A percentile compares a stretch with the other conserved stretches of the same genome.
Evolutionary conservation across 331 rosid species (phyloP).

Genomic region (Cydonia oblonga): DNA sequence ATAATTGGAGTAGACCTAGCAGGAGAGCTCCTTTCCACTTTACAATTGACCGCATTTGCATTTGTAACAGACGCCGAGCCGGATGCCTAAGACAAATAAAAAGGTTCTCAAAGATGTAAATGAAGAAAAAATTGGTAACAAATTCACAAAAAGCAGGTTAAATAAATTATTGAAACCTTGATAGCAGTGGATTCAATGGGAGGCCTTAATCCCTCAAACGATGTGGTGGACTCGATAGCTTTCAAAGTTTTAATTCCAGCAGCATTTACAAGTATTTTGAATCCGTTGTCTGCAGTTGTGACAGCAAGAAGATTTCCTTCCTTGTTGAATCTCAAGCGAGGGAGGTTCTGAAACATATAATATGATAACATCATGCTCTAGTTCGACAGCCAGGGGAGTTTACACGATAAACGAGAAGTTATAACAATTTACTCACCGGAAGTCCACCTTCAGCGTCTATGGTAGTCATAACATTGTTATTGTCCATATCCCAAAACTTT

Average conservation of each 20-base stretch:
- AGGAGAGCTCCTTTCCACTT: constrained; percentile 75
- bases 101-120: constrained; percentile 1
- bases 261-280: constrained; percentile 71
- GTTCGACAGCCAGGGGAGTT: not conserved
- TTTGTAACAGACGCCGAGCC: constrained; percentile 42
- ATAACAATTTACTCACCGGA: constrained; percentile 36
- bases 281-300: constrained; percentile 62
- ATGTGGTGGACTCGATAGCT: constrained; percentile 38
- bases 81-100: constrained; percentile 38
- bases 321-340: constrained; percentile 71
- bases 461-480: constrained; percentile 29
- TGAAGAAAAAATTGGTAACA: not conserved
- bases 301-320: constrained; percentile 88
- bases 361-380: constrained; percentile 8
- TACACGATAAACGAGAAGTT: constrained; percentile 8
- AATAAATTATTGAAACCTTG: constrained; percentile 40
- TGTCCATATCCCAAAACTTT: constrained; percentile 94
- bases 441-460: constrained; percentile 75
- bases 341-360: constrained; percentile 55
- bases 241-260: constrained; percentile 53
- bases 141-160: not conserved
- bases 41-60: constrained; percentile 59
- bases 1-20: constrained; percentile 60
- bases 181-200: constrained; percentile 51
- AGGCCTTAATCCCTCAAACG: constrained; percentile 62